Evolutionary conservation across 176 grass and related monocot genomes (phyloP).

Genomic region (Triticum timopheevii): DNA sequence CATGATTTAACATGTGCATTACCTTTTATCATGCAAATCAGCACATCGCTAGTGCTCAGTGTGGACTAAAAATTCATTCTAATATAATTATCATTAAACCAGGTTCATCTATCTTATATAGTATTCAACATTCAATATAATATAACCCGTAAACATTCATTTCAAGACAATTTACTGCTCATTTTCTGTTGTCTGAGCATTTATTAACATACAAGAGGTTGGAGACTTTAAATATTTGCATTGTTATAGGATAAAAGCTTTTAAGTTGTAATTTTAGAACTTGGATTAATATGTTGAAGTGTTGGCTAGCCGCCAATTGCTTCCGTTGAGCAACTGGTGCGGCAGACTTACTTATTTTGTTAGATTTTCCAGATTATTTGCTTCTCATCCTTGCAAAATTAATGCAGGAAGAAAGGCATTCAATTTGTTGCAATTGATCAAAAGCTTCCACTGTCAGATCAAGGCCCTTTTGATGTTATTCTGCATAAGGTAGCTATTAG

Average conservation of each 20-base stretch:
- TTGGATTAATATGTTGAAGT: neutral
- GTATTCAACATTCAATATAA: neutral
- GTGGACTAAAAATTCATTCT: neutral
- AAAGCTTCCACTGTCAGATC: slow-evolving; percentile 61
- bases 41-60: neutral
- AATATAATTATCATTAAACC: neutral
- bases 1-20: slow-evolving; percentile 29
- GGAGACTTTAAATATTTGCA: neutral
- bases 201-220: neutral
- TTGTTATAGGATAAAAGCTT: neutral
- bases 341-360: neutral
- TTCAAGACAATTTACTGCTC: neutral
- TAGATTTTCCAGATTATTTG: neutral
- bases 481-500: slow-evolving; percentile 80
- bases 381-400: slow-evolving; percentile 36
- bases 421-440: slow-evolving; percentile 89
- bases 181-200: neutral
- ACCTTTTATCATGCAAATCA: slow-evolving; percentile 25
- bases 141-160: slow-evolving; percentile 8
- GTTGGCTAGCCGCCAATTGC: neutral
- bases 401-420: slow-evolving; percentile 91
- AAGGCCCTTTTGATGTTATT: slow-evolving; percentile 98
- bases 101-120: neutral
- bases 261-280: neutral
- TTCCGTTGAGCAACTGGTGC: neutral